Evolutionary conservation across 2,329 filamentous ascomycete species (phyloP).

Genomic region (Corniculantispora saksenae): DNA sequence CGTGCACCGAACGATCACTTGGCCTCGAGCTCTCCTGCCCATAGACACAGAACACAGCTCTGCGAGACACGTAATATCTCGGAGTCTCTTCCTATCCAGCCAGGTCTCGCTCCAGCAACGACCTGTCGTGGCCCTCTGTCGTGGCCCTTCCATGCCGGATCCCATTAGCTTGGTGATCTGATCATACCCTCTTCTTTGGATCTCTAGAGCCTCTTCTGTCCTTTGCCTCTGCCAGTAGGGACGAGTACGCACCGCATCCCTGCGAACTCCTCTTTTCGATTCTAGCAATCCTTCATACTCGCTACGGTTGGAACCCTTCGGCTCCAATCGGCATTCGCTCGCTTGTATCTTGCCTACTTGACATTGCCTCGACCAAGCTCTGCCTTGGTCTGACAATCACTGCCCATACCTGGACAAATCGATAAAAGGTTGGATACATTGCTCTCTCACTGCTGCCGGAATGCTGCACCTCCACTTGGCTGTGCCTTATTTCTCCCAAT

Average conservation of each 20-base stretch:
- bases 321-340: neutral
- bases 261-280: constrained; percentile 6
- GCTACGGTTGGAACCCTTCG: neutral
- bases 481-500: too few relatives aligned
- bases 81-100: neutral
- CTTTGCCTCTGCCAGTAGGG: constrained; percentile 16
- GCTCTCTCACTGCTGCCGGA: neutral
- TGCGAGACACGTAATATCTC: constrained; percentile 19
- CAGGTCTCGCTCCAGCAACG: neutral
- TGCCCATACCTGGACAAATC: neutral
- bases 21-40: constrained; percentile 11
- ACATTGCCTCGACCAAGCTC: neutral
- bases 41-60: constrained; percentile 14
- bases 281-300: constrained; percentile 7
- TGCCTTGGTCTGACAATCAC: neutral
- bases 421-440: constrained; percentile 4
- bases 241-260: neutral
- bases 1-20: constrained; percentile 12
- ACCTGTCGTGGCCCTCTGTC: neutral
- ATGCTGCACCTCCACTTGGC: neutral
- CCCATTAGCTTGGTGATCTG: constrained; percentile 20
- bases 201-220: constrained; percentile 4
- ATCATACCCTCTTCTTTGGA: neutral
- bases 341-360: constrained; percentile 11
- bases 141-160: constrained; percentile 3